Conservation (phyloP, 768 basidiomycete genomes). For the Hysterangium stoloniferum region DNA sequence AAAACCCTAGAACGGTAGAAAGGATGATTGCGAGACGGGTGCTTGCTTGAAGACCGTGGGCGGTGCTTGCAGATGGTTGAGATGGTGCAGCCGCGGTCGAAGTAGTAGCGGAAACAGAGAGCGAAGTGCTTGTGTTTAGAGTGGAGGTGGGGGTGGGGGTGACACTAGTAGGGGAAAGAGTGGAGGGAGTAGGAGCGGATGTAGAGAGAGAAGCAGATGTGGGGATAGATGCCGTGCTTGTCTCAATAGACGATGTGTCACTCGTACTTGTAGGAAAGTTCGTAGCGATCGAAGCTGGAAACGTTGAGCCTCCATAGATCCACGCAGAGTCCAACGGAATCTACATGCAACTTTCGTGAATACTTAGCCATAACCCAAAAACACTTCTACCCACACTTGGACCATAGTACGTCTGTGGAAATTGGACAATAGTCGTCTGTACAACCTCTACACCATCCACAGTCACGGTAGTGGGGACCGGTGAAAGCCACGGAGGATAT, state of each 20-base stretch:
- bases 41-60: constrained; percentile 19
- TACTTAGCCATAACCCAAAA: background rate
- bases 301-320: constrained; percentile 67
- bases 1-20: constrained; percentile 50
- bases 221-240: constrained; percentile 18
- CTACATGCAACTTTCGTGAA: constrained; percentile 27
- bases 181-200: constrained; percentile 17
- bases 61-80: constrained; percentile 9
- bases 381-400: constrained; percentile 55
- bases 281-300: constrained; percentile 40
- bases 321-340: constrained; percentile 67
- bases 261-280: constrained; percentile 15
- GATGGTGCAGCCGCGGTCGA: constrained; percentile 21
- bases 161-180: constrained; percentile 15
- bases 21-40: constrained; percentile 50
- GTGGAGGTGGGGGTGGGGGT: constrained; percentile 15
- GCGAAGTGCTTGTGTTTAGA: constrained; percentile 19
- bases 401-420: constrained; percentile 77
- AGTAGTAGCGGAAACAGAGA: constrained; percentile 25
- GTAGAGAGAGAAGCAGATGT: constrained; percentile 24
- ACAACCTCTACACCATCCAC: constrained; percentile 10
- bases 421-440: constrained; percentile 43
- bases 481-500: constrained; percentile 70
- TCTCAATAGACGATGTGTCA: constrained; percentile 15
- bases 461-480: constrained; percentile 46